A percentile compares a stretch with the other conserved stretches of the same genome.
Evolutionary conservation across 2,329 filamentous ascomycete species (phyloP).

Genomic region (Penicillium sp.): DNA sequence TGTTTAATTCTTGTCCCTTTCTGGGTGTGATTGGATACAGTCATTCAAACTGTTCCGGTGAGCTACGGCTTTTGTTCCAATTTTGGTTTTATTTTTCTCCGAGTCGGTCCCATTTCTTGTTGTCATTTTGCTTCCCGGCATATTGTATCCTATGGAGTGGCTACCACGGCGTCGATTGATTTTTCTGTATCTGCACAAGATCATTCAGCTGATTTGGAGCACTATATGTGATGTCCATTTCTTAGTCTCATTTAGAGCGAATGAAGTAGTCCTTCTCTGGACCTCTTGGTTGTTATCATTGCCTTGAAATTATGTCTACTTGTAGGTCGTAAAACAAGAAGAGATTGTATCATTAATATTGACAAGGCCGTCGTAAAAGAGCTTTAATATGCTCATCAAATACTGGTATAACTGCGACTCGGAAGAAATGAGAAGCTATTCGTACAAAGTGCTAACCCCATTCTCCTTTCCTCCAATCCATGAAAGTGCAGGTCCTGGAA

Average conservation of each 20-base stretch:
- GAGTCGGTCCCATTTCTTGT: slow-evolving; percentile 4
- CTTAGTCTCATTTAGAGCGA: slow-evolving; percentile 13
- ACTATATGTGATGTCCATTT: slow-evolving; percentile 11
- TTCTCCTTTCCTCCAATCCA: slow-evolving; percentile 9
- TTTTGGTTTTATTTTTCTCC: background rate
- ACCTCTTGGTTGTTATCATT: background rate
- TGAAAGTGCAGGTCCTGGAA: background rate
- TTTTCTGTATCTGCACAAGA: slow-evolving; percentile 17
- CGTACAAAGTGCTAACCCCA: slow-evolving; percentile 12
- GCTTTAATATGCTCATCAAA: background rate
- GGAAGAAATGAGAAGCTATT: slow-evolving; percentile 8
- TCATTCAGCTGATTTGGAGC: slow-evolving; percentile 18
- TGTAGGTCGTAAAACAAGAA: background rate
- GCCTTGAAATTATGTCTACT: background rate
- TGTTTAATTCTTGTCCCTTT: slow-evolving; percentile 7
- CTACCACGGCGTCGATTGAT: slow-evolving; percentile 22
- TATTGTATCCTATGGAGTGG: slow-evolving; percentile 31
- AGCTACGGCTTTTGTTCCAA: slow-evolving; percentile 7
- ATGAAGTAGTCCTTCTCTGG: slow-evolving; percentile 11
- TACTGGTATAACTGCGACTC: background rate
- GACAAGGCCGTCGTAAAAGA: slow-evolving; percentile 10
- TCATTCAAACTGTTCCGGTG: background rate
- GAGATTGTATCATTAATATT: slow-evolving; percentile 6
- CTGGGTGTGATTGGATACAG: slow-evolving; percentile 2
- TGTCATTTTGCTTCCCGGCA: slow-evolving; percentile 15